Conservation (phyloP, 768 basidiomycete genomes). For the Trametes coccinea region DNA sequence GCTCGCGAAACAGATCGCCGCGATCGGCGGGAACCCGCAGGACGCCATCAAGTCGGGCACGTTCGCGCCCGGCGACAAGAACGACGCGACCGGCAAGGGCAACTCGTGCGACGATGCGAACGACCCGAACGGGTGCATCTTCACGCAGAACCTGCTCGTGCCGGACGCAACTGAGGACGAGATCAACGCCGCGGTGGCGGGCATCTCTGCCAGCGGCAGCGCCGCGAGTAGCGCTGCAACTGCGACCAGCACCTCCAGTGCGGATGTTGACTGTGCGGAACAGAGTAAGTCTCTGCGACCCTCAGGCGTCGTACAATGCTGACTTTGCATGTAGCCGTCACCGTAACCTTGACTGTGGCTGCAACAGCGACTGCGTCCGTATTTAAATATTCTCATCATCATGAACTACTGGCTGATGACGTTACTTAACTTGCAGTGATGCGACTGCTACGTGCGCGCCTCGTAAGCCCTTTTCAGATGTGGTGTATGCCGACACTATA, state of each 20-base stretch:
- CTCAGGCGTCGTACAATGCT: background rate
- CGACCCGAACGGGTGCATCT: conserved; percentile 61
- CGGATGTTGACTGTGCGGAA: background rate
- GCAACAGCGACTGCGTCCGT: conserved; percentile 19
- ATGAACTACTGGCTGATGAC: background rate
- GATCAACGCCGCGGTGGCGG: conserved; percentile 53
- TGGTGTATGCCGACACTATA: too few relatives aligned
- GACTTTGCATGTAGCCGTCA: conserved; percentile 23
- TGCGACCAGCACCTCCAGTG: background rate
- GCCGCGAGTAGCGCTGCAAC: too few relatives aligned
- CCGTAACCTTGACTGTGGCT: conserved; percentile 24
- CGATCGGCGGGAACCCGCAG: conserved; percentile 62
- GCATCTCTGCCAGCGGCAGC: conserved; percentile 16
- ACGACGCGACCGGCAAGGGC: conserved; percentile 52
- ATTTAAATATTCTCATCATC: background rate
- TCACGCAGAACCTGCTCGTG: conserved; percentile 60
- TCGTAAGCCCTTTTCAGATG: background rate
- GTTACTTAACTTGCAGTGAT: background rate
- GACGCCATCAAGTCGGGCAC: conserved; percentile 61
- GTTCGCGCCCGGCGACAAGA: conserved; percentile 55
- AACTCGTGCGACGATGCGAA: conserved; percentile 38
- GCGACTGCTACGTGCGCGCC: conserved; percentile 13
- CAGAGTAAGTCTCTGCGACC: background rate
- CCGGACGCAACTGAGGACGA: conserved; percentile 56
- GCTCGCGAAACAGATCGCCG: conserved; percentile 62